phyloP scores from a whole-genome alignment of 2,329 filamentous ascomycete genomes.

The Colletotrichum theobromicola region DNA sequence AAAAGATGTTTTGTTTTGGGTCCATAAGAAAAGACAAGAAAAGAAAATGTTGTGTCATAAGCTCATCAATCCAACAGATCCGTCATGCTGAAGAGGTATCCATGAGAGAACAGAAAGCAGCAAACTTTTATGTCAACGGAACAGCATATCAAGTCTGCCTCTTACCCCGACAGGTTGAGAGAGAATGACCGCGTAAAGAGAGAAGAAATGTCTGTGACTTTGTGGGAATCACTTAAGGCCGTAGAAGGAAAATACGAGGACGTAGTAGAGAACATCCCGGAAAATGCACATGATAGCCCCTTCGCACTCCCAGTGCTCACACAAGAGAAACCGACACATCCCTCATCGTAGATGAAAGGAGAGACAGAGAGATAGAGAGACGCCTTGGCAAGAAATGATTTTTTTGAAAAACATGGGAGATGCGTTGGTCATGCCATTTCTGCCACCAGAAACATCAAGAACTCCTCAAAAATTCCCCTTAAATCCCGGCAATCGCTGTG shows the following conservation, averaged over 20 bases:
- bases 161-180: conserved; percentile 16
- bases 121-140: conserved; percentile 20
- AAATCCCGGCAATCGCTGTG: conserved; percentile 9
- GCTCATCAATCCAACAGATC: conserved; percentile 22
- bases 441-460: conserved; percentile 13
- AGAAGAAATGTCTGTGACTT: conserved; percentile 14
- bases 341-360: conserved; percentile 15
- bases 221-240: conserved; percentile 21
- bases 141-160: conserved; percentile 20
- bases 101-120: conserved; percentile 23
- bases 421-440: conserved; percentile 16
- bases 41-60: conserved; percentile 3
- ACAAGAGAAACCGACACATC: conserved; percentile 13
- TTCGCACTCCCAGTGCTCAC: conserved; percentile 18
- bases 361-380: conserved; percentile 12
- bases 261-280: conserved; percentile 5
- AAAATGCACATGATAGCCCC: conserved; percentile 17
- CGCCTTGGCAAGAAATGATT: conserved; percentile 17
- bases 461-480: conserved; percentile 14
- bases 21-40: neutral
- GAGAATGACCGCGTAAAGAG: conserved; percentile 19
- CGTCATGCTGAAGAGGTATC: conserved; percentile 24
- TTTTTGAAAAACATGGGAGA: conserved; percentile 15
- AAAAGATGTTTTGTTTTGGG: neutral
- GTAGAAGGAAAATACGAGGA: conserved; percentile 17